These are phyloP conservation scores for Hawksworthiomyces lignivorus DNA, from an alignment of 2,329 filamentous ascomycete genomes.

Conservation along the genomic window DNA sequence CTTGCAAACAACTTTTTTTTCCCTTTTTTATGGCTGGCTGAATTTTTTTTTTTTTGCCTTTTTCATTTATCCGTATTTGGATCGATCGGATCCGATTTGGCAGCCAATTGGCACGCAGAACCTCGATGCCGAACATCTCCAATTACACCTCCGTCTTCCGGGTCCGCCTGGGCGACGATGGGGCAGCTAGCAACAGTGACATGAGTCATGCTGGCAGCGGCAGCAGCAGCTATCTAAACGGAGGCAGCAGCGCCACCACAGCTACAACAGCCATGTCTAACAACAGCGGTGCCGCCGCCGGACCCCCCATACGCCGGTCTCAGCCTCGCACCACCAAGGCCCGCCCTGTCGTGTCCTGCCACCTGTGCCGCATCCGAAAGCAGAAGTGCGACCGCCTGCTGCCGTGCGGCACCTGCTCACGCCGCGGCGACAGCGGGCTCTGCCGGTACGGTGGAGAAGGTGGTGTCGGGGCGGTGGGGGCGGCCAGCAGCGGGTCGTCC, in stretches of 20 bases:
- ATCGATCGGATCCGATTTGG: no score
- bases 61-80: no score
- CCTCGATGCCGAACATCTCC: constrained; percentile 3
- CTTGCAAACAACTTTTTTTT: not conserved
- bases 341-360: constrained; percentile 34
- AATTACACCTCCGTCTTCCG: constrained; percentile 17
- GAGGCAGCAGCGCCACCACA: no score
- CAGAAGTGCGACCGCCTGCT: constrained; percentile 34
- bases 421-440: constrained; percentile 25
- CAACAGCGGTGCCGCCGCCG: not conserved
- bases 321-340: constrained; percentile 1
- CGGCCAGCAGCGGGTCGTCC: not conserved
- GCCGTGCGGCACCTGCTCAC: constrained; percentile 31
- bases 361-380: constrained; percentile 34
- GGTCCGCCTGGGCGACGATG: constrained; percentile 7
- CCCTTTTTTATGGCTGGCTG: not conserved
- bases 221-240: not conserved
- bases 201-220: not conserved
- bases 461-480: not conserved
- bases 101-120: not conserved
- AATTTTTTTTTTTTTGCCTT: not conserved
- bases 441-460: constrained; percentile 25
- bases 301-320: constrained; percentile 2
- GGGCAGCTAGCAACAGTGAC: not conserved
- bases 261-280: no score